Evolutionary conservation across 2,329 filamentous ascomycete species (phyloP).

Genomic region (Epichloe aotearoae): DNA sequence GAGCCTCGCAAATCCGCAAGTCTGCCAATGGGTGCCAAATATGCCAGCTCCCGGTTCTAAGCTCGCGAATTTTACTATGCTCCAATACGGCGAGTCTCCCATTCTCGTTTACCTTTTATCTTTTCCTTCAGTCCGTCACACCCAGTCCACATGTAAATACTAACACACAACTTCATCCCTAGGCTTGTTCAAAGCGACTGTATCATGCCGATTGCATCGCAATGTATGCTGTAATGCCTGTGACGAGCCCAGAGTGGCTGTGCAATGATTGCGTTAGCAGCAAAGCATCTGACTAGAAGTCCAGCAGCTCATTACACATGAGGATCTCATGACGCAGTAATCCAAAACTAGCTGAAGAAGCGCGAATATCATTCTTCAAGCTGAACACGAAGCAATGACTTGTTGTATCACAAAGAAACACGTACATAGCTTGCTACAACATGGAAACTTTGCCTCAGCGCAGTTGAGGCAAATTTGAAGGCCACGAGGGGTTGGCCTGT

Average conservation of each 20-base stretch:
- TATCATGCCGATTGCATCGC: slow-evolving; percentile 37
- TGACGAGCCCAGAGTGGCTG: slow-evolving; percentile 25
- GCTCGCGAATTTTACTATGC: slow-evolving; percentile 35
- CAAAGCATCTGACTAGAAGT: slow-evolving; percentile 13
- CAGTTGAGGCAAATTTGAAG: not conserved
- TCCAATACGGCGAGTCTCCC: slow-evolving; percentile 31
- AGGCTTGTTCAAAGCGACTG: slow-evolving; percentile 30
- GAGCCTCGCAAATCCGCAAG: slow-evolving; percentile 25
- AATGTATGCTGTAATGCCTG: slow-evolving; percentile 21
- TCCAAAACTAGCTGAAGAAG: not conserved
- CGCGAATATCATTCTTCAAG: not conserved
- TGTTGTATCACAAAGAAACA: not conserved
- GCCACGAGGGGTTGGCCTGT: too few species aligned
- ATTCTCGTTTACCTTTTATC: not conserved
- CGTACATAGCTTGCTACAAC: not conserved
- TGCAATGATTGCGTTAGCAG: slow-evolving; percentile 28
- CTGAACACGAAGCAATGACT: not conserved
- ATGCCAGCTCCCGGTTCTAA: slow-evolving; percentile 35
- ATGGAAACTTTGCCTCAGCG: not conserved
- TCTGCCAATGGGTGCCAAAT: slow-evolving; percentile 32
- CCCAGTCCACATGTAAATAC: not conserved
- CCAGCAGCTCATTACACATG: not conserved
- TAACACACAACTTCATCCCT: not conserved
- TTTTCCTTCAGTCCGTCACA: not conserved
- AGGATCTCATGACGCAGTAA: not conserved